Conservation (phyloP, 2,329 filamentous ascomycete species). For the Trichoderma sp. region DNA sequence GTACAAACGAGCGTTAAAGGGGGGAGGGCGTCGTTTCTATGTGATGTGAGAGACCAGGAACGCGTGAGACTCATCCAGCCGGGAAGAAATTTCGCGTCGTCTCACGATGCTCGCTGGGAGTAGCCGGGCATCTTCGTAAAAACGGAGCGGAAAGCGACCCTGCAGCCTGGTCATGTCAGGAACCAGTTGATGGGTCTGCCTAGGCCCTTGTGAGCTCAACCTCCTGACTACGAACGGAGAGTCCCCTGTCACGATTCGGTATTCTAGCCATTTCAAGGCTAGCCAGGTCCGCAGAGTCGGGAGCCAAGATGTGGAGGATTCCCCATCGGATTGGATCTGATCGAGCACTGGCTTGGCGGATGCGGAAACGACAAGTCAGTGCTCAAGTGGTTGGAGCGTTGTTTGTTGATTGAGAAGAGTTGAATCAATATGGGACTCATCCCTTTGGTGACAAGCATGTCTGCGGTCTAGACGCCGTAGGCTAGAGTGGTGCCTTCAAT, state of each 20-base stretch:
- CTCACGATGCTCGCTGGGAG: not conserved
- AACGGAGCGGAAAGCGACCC: not conserved
- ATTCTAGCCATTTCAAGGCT: constrained; percentile 18
- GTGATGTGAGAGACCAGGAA: not conserved
- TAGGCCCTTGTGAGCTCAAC: not conserved
- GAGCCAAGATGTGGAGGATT: not conserved
- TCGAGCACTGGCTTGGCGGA: not conserved
- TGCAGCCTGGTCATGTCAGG: not conserved
- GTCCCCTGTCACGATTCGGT: constrained; percentile 1
- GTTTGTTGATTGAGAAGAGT: no score
- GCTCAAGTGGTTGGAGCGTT: no score
- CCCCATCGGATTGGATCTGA: not conserved
- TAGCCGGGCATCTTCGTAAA: not conserved
- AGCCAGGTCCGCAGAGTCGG: constrained; percentile 13
- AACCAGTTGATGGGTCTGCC: not conserved
- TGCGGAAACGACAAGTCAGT: no score
- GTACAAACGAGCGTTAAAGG: not conserved
- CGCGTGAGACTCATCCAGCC: not conserved
- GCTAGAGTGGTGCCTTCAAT: not conserved
- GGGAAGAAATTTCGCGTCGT: not conserved
- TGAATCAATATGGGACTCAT: no score
- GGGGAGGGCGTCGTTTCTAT: not conserved
- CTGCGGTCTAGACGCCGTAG: constrained; percentile 8
- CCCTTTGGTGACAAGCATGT: not conserved
- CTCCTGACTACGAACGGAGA: not conserved